phyloP scores from a whole-genome alignment of 2,329 filamentous ascomycete genomes.

The Mycosphaerella arachidis region DNA sequence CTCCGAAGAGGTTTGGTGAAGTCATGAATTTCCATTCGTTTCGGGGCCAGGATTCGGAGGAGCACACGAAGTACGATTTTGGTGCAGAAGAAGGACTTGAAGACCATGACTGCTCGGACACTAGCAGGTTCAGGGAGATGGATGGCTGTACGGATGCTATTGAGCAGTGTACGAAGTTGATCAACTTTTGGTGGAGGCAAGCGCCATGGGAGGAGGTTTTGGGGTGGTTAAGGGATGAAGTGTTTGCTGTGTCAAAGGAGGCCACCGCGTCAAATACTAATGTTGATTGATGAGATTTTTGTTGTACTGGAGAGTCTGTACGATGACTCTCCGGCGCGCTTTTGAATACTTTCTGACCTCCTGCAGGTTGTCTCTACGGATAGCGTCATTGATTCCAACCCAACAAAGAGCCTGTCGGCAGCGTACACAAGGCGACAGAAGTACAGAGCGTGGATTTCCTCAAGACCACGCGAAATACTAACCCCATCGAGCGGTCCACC shows the following conservation, averaged over 20 bases:
- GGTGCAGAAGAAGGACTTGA: background rate
- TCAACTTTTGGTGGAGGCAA: slow-evolving; percentile 6
- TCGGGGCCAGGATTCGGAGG: slow-evolving; percentile 5
- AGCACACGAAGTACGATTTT: slow-evolving; percentile 9
- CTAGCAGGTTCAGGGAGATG: slow-evolving; percentile 2
- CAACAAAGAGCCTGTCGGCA: too few relatives aligned
- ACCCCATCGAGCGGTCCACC: too few relatives aligned
- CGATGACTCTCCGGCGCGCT: too few relatives aligned
- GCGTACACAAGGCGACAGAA: too few relatives aligned
- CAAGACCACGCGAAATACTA: too few relatives aligned
- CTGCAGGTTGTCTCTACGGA: too few relatives aligned
- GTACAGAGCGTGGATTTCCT: too few relatives aligned
- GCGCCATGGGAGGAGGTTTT: slow-evolving; percentile 4
- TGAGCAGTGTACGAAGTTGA: slow-evolving; percentile 3
- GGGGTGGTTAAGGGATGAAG: slow-evolving; percentile 1
- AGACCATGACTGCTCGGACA: slow-evolving; percentile 5
- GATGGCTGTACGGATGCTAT: slow-evolving; percentile 9
- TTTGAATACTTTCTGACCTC: too few relatives aligned
- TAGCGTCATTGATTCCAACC: too few relatives aligned
- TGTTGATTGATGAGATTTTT: background rate
- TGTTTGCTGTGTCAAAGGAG: slow-evolving; percentile 2
- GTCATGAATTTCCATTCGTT: slow-evolving; percentile 8
- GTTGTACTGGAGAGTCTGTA: too few relatives aligned
- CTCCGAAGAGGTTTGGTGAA: slow-evolving; percentile 3
- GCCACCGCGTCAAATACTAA: background rate